Evolutionary conservation across 2,329 filamentous ascomycete genomes (phyloP).

Genomic region (Coniosporium tulheliwenetii): DNA sequence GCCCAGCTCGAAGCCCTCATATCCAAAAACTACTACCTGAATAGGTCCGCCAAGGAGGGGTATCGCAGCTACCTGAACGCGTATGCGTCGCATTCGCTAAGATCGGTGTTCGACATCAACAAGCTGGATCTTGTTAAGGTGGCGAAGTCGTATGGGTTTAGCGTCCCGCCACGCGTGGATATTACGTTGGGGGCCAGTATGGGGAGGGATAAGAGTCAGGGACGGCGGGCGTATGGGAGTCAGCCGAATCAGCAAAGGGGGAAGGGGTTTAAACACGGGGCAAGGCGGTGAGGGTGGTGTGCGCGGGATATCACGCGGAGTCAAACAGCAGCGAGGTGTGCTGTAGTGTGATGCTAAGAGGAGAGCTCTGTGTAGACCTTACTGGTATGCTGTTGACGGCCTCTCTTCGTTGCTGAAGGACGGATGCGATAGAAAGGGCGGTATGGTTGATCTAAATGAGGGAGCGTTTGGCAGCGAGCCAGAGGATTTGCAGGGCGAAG

Average conservation of each 20-base stretch:
- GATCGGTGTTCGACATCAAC: constrained; percentile 72
- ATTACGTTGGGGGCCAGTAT: constrained; percentile 64
- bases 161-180: constrained; percentile 61
- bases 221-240: constrained; percentile 58
- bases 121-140: constrained; percentile 73
- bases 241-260: constrained; percentile 48
- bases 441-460: no score
- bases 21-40: constrained; percentile 88
- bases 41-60: constrained; percentile 64
- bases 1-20: constrained; percentile 84
- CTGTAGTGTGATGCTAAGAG: no score
- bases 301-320: no score
- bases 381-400: no score
- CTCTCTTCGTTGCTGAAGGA: no score
- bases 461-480: no score
- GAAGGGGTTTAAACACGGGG: background rate
- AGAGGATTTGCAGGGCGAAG: no score
- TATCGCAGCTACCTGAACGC: constrained; percentile 89
- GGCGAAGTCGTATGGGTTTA: constrained; percentile 71
- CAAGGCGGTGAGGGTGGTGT: no score
- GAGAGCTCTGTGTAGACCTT: no score
- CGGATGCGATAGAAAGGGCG: no score
- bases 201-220: constrained; percentile 51
- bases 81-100: constrained; percentile 73
- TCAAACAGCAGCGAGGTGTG: no score